Evolutionary conservation across 2,329 filamentous ascomycete species (phyloP).

Genomic region (Alternaria angustiovoidea): DNA sequence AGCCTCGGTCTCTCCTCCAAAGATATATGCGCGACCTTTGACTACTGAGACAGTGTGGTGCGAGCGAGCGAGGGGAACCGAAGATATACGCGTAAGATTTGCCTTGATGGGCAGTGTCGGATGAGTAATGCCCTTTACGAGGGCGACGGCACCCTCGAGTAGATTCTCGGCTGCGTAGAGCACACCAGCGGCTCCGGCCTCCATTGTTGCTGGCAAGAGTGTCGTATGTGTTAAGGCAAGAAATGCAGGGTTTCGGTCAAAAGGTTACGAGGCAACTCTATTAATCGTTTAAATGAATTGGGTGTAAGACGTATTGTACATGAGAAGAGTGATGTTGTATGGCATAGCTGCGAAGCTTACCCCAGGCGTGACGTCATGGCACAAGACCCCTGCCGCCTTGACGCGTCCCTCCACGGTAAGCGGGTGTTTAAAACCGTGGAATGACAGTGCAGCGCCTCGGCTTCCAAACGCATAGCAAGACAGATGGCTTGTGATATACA

Average conservation of each 20-base stretch:
- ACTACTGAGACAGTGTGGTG: slow-evolving; percentile 63
- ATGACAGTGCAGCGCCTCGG: background rate
- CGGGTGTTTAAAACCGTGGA: background rate
- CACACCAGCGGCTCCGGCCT: slow-evolving; percentile 49
- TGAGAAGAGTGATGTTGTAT: slow-evolving; percentile 17
- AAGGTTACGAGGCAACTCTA: background rate
- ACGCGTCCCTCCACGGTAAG: background rate
- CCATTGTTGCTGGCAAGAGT: slow-evolving; percentile 52
- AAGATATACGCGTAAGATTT: slow-evolving; percentile 58
- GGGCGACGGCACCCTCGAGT: slow-evolving; percentile 53
- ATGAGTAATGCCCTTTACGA: slow-evolving; percentile 57
- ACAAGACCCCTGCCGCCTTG: slow-evolving; percentile 6
- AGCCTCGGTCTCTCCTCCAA: slow-evolving; percentile 58
- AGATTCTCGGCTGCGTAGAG: slow-evolving; percentile 49
- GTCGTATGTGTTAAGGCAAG: background rate
- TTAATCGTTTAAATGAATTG: background rate
- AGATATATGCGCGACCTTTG: slow-evolving; percentile 64
- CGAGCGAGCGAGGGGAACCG: slow-evolving; percentile 56
- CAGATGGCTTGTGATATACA: background rate
- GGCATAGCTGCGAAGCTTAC: slow-evolving; percentile 14
- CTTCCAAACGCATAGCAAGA: background rate
- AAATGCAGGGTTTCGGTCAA: background rate
- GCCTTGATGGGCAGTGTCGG: slow-evolving; percentile 63
- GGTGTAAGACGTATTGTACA: background rate
- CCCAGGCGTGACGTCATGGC: slow-evolving; percentile 17